Percentiles rank a stretch among this genome's conserved stretches.
Conservation (phyloP, 306 rosid genomes). For the Erythrophleum fordii region DNA sequence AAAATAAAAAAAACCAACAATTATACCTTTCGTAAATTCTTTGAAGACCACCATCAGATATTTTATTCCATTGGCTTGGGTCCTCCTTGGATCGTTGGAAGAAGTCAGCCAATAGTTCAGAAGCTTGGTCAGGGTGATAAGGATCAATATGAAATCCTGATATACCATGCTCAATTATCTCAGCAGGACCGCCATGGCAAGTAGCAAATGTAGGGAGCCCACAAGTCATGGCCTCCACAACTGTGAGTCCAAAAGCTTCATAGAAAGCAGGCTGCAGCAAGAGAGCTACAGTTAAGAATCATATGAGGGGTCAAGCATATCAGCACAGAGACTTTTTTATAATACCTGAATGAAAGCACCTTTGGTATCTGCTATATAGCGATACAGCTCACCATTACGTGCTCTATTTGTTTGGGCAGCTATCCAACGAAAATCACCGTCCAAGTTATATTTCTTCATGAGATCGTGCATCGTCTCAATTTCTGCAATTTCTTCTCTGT, state of each 20-base stretch:
- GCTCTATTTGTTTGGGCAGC: conserved; percentile 86
- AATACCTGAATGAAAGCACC: conserved; percentile 93
- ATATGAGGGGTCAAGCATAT: conserved; percentile 4
- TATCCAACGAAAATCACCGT: conserved; percentile 88
- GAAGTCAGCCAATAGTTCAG: conserved; percentile 64
- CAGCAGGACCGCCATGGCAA: conserved; percentile 94
- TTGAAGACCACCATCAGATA: conserved; percentile 82
- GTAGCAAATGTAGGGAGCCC: conserved; percentile 97
- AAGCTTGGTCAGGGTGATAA: conserved; percentile 81
- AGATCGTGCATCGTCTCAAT: conserved; percentile 93
- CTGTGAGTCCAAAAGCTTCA: conserved; percentile 98
- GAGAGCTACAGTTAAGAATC: conserved; percentile 11
- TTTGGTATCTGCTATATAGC: conserved; percentile 81
- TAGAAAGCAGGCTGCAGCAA: conserved; percentile 87
- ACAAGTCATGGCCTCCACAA: conserved; percentile 94
- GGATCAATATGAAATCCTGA: conserved; percentile 97
- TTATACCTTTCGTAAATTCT: conserved; percentile 80
- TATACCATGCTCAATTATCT: conserved; percentile 83
- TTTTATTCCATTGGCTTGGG: conserved; percentile 67
- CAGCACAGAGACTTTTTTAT: conserved; percentile 4
- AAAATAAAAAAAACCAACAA: background rate
- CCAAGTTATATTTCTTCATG: conserved; percentile 56
- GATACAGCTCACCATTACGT: conserved; percentile 92
- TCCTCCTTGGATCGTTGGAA: conserved; percentile 69
- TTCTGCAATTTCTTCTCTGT: conserved; percentile 91